Evolutionary conservation across 768 basidiomycete species (phyloP).

Genomic region (Kwoniella mangroviensis): DNA sequence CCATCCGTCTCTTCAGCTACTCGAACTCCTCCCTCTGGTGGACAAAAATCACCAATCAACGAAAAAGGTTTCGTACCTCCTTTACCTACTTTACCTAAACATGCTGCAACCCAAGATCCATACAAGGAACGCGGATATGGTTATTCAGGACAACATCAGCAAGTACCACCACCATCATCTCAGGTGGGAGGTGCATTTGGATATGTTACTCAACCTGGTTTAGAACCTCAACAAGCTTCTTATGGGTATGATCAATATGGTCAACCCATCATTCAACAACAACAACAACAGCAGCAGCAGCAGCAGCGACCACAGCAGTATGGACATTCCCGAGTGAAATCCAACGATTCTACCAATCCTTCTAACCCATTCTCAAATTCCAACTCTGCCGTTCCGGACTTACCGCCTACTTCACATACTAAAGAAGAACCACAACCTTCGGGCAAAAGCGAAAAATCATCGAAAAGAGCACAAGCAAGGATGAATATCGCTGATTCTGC

Average conservation of each 20-base stretch:
- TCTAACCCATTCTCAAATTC: slow-evolving; percentile 17
- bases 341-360: slow-evolving; percentile 15
- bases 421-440: slow-evolving; percentile 15
- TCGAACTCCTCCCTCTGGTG: slow-evolving; percentile 19
- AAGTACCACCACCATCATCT: slow-evolving; percentile 3
- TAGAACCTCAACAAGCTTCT: not conserved
- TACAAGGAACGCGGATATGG: slow-evolving; percentile 26
- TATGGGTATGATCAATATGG: slow-evolving; percentile 26
- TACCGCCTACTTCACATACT: not conserved
- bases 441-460: slow-evolving; percentile 15
- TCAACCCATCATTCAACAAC: slow-evolving; percentile 10
- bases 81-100: slow-evolving; percentile 28
- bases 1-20: slow-evolving; percentile 24
- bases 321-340: slow-evolving; percentile 1
- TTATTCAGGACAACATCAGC: slow-evolving; percentile 27
- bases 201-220: slow-evolving; percentile 16
- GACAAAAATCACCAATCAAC: slow-evolving; percentile 22
- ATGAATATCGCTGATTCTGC: slow-evolving; percentile 45
- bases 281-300: not conserved
- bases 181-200: slow-evolving; percentile 15
- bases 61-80: slow-evolving; percentile 38
- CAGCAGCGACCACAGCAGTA: not conserved
- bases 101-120: slow-evolving; percentile 18
- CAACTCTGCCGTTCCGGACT: not conserved
- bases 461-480: slow-evolving; percentile 30